A percentile compares a stretch with the other conserved stretches of the same genome.
Conservation (phyloP, 441 rosid genomes). For the Populus hybrid region DNA sequence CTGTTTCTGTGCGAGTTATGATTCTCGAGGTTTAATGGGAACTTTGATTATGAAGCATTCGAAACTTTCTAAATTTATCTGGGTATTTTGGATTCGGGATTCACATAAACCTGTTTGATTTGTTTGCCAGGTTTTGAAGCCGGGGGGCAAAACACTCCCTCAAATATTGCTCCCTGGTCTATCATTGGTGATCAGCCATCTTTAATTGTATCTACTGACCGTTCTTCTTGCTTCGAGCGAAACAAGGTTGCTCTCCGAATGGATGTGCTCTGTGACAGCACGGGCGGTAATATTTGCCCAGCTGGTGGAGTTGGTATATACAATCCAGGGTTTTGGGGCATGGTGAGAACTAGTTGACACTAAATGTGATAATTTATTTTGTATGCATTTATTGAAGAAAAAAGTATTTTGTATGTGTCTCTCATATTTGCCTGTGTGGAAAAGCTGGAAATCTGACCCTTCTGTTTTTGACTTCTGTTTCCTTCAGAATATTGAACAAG, state of each 20-base stretch:
- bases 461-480: too few relatives aligned
- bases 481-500: too few relatives aligned
- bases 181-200: slow-evolving; percentile 60
- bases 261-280: too few relatives aligned
- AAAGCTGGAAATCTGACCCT: too few relatives aligned
- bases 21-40: background rate
- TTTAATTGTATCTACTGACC: slow-evolving; percentile 64
- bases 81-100: background rate
- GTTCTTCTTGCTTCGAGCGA: slow-evolving; percentile 75
- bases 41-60: background rate
- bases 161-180: background rate
- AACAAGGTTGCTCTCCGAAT: slow-evolving; percentile 32
- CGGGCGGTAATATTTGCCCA: too few relatives aligned
- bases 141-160: slow-evolving; percentile 67
- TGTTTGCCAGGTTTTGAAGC: background rate
- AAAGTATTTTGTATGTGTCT: too few relatives aligned
- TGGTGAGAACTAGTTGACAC: too few relatives aligned
- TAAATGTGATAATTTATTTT: too few relatives aligned
- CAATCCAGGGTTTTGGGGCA: too few relatives aligned
- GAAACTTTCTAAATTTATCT: background rate
- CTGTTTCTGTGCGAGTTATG: background rate
- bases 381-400: too few relatives aligned
- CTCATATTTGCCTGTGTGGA: too few relatives aligned
- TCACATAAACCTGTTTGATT: background rate
- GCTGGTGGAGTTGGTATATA: too few relatives aligned